Conservation (phyloP, 352 stramenopile genomes). For the Phytophthora pinifolia region DNA sequence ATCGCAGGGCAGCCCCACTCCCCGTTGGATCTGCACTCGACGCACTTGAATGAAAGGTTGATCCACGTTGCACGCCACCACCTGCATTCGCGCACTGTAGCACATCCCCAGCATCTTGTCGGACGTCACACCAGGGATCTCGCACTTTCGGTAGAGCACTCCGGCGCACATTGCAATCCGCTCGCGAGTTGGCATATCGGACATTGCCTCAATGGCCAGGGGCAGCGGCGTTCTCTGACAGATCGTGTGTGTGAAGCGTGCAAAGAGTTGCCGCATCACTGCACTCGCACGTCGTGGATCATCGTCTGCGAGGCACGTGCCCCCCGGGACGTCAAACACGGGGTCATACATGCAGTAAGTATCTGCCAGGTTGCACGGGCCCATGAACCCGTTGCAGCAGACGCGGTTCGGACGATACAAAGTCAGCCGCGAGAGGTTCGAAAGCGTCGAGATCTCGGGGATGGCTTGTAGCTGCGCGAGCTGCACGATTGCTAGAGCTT, state of each 20-base stretch:
- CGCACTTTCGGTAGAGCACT: constrained; percentile 12
- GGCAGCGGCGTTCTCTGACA: constrained; percentile 2
- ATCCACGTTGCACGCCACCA: constrained; percentile 18
- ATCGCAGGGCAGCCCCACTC: constrained; percentile 9
- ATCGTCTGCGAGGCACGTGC: constrained; percentile 8
- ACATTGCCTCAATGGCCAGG: constrained; percentile 10
- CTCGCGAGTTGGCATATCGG: not conserved
- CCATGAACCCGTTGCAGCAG: constrained; percentile 24
- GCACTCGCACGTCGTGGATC: constrained; percentile 9
- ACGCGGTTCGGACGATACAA: constrained; percentile 10
- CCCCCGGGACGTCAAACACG: constrained; percentile 4
- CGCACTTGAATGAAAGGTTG: constrained; percentile 15
- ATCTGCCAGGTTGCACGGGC: constrained; percentile 12
- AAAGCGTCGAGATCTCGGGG: constrained; percentile 8
- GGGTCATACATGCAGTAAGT: constrained; percentile 10
- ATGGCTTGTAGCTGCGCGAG: constrained; percentile 2
- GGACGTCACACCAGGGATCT: constrained; percentile 7
- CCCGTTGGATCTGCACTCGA: constrained; percentile 12
- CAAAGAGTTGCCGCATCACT: constrained; percentile 4
- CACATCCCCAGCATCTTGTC: constrained; percentile 15
- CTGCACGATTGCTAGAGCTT: constrained; percentile 10
- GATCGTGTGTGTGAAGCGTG: not conserved
- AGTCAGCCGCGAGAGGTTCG: constrained; percentile 7
- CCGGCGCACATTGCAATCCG: constrained; percentile 6
- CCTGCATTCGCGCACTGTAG: constrained; percentile 26